phyloP scores from a whole-genome alignment of 257 asterid genomes.

The Nicotiana noctiflora region DNA sequence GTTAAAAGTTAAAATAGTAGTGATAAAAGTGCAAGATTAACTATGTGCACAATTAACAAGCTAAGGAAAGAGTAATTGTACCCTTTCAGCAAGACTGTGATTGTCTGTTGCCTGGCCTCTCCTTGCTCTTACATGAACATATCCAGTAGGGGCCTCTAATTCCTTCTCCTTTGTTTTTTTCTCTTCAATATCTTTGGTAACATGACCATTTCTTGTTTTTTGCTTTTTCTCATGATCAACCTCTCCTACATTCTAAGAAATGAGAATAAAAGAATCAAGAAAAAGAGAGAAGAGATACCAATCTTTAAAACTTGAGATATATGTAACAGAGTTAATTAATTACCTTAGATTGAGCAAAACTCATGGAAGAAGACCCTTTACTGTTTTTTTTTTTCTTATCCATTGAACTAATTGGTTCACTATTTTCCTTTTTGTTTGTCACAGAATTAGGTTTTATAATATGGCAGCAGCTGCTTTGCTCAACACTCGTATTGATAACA shows the following conservation, averaged over 20 bases:
- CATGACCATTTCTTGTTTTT: conserved; percentile 25
- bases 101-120: conserved; percentile 89
- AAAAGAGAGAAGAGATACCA: no score
- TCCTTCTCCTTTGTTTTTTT: conserved; percentile 24
- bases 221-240: conserved; percentile 23
- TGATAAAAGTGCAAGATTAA: neutral
- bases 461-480: neutral
- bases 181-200: conserved; percentile 17
- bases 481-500: neutral
- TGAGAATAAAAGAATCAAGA: neutral
- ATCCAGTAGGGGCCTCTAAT: conserved; percentile 33
- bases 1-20: neutral
- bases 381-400: conserved; percentile 30
- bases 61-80: conserved; percentile 4
- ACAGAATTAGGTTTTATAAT: conserved; percentile 9
- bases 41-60: neutral
- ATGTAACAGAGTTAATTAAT: neutral
- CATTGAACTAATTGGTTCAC: conserved; percentile 14
- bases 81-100: conserved; percentile 92
- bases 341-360: conserved; percentile 55
- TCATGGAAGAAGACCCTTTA: conserved; percentile 20
- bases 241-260: conserved; percentile 20
- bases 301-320: neutral
- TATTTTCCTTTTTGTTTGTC: conserved; percentile 21
- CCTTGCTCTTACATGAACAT: conserved; percentile 74